These are phyloP conservation scores for Calophaca sinica DNA, from an alignment of 306 rosid species.

Conservation along the genomic window DNA sequence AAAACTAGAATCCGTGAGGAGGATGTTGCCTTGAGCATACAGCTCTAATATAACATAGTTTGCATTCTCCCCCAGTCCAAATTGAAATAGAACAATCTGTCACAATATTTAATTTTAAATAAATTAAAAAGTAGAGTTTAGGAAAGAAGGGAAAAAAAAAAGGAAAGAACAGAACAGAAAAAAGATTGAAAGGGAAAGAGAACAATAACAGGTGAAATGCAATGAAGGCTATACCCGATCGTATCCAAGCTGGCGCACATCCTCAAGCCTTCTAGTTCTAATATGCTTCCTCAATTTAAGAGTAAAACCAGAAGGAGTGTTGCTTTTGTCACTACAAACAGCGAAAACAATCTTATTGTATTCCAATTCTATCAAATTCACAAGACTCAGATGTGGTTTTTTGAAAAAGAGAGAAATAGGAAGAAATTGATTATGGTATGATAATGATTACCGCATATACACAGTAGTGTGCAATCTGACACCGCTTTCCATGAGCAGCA, in stretches of 20 bases:
- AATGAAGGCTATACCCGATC: constrained; percentile 72
- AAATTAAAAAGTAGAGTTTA: background rate
- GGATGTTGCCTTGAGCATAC: constrained; percentile 92
- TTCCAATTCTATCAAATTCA: background rate
- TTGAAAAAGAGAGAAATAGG: background rate
- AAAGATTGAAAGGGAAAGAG: background rate
- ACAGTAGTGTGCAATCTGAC: constrained; percentile 88
- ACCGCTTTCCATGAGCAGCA: constrained; percentile 93
- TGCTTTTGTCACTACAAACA: constrained; percentile 78
- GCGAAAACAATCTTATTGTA: background rate
- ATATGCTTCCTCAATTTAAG: constrained; percentile 95
- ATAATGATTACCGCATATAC: constrained; percentile 70
- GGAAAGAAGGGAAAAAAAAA: background rate
- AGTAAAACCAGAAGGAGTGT: constrained; percentile 97
- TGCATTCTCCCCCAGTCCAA: constrained; percentile 93
- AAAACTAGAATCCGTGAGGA: constrained; percentile 81
- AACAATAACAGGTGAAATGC: constrained; percentile 17
- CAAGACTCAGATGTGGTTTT: background rate
- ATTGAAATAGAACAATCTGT: constrained; percentile 94
- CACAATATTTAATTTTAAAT: constrained; percentile 7
- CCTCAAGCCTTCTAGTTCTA: constrained; percentile 93
- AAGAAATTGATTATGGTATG: background rate
- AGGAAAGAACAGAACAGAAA: background rate
- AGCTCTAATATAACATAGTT: constrained; percentile 91
- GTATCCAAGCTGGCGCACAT: constrained; percentile 97